Conservation (phyloP, 495 filamentous ascomycete genomes). For the Schizothecium vesticola region DNA sequence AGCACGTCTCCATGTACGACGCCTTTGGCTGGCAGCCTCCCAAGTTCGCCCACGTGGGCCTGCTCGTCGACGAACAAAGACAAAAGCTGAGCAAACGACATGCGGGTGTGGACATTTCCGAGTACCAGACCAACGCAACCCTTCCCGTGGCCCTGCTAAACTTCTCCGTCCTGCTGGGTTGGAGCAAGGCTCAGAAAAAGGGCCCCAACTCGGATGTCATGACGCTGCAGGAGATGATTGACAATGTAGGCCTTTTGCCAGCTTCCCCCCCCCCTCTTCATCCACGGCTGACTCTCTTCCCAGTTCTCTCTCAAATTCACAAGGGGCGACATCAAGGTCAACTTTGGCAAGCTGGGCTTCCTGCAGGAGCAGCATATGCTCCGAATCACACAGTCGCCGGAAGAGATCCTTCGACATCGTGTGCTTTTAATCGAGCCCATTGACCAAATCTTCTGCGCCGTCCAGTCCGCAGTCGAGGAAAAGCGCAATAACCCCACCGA, state of each 20-base stretch:
- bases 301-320: conserved; percentile 81
- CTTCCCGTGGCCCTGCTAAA: conserved; percentile 74
- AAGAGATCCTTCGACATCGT: neutral
- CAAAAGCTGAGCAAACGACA: conserved; percentile 91
- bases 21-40: conserved; percentile 88
- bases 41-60: conserved; percentile 78
- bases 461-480: neutral
- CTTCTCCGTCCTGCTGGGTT: conserved; percentile 79
- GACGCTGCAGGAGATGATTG: conserved; percentile 60
- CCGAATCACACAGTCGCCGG: neutral
- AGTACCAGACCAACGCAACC: conserved; percentile 62
- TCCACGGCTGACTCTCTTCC: neutral
- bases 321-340: conserved; percentile 79
- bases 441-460: neutral
- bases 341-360: conserved; percentile 72
- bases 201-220: conserved; percentile 56
- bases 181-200: conserved; percentile 49
- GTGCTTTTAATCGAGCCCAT: neutral
- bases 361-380: conserved; percentile 66
- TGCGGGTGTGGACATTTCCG: conserved; percentile 61
- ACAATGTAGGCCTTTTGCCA: conserved; percentile 46
- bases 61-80: conserved; percentile 67
- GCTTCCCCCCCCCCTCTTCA: neutral
- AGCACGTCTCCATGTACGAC: conserved; percentile 79
- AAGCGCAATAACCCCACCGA: neutral